These are phyloP conservation scores for Diaporthe eres DNA, from an alignment of 2,329 filamentous ascomycete genomes.

Conservation along the genomic window DNA sequence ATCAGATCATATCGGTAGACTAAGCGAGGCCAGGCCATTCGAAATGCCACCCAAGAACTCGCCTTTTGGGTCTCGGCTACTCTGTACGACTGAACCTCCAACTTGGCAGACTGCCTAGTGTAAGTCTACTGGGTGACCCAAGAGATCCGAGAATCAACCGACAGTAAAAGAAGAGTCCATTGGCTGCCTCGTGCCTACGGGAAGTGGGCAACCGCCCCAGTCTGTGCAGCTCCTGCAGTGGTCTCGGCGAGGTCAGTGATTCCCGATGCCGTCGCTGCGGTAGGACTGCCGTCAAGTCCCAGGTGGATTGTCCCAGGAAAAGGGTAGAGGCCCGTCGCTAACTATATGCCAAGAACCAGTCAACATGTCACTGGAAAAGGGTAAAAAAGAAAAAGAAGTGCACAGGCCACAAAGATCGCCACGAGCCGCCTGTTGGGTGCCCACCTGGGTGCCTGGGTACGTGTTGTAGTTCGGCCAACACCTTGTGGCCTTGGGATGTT, in stretches of 20 bases:
- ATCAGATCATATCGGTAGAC: slow-evolving; percentile 27
- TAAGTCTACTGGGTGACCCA: neutral
- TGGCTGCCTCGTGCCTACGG: slow-evolving; percentile 6
- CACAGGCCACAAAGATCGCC: slow-evolving; percentile 30
- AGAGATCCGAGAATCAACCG: slow-evolving; percentile 12
- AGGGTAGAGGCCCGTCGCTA: neutral
- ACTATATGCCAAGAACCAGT: neutral
- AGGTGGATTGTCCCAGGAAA: neutral
- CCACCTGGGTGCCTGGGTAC: neutral
- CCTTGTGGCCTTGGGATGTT: slow-evolving; percentile 29
- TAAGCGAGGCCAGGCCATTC: slow-evolving; percentile 6
- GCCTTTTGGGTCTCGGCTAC: slow-evolving; percentile 7
- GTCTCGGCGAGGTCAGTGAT: slow-evolving; percentile 23
- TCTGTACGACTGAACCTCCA: slow-evolving; percentile 18
- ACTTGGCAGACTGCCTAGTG: neutral
- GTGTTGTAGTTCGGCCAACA: neutral
- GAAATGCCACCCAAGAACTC: neutral
- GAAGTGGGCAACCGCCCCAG: slow-evolving; percentile 7
- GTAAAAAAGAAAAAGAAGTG: neutral
- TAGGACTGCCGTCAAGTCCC: neutral
- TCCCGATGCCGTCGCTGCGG: neutral
- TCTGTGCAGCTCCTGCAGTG: slow-evolving; percentile 20
- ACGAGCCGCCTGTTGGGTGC: slow-evolving; percentile 13
- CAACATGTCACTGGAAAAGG: neutral
- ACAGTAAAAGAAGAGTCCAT: neutral